Conservation (phyloP, 345 rosid genomes). For the Microthlaspi erraticum region DNA sequence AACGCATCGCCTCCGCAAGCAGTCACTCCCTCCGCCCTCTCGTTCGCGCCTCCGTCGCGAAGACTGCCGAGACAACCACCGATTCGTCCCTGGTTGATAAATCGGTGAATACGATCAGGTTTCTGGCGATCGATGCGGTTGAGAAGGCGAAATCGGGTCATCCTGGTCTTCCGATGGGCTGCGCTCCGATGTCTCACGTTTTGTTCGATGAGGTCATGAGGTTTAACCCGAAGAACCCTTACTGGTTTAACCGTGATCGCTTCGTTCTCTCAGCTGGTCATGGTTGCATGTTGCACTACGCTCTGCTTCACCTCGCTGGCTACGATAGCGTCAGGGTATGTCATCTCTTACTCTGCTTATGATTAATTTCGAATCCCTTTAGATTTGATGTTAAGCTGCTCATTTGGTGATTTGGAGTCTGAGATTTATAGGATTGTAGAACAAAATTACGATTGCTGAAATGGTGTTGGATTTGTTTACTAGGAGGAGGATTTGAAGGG, state of each 20-base stretch:
- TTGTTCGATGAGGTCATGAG: conserved; percentile 90
- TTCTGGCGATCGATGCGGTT: conserved; percentile 87
- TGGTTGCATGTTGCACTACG: conserved; percentile 95
- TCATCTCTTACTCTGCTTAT: conserved; percentile 18
- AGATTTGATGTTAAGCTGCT: not conserved
- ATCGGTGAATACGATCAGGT: conserved; percentile 83
- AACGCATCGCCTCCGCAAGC: conserved; percentile 40
- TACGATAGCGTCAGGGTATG: conserved; percentile 83
- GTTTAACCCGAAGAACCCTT: conserved; percentile 93
- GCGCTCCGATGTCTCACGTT: conserved; percentile 93
- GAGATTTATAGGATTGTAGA: not conserved
- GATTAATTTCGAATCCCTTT: not conserved
- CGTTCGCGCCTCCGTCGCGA: conserved; percentile 60
- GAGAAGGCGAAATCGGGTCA: conserved; percentile 98
- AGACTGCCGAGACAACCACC: conserved; percentile 54
- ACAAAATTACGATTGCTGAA: conserved; percentile 1
- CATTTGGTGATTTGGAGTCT: not conserved
- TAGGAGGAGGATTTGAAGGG: conserved; percentile 78
- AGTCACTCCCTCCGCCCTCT: conserved; percentile 37
- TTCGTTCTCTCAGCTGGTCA: conserved; percentile 97
- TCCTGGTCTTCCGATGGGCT: conserved; percentile 98
- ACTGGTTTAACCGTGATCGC: conserved; percentile 98
- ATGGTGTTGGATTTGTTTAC: conserved; percentile 18
- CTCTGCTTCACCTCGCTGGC: conserved; percentile 95
- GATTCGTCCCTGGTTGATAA: conserved; percentile 76